phyloP scores from a whole-genome alignment of 352 stramenopile genomes.

The Globisporangium yorkense region DNA sequence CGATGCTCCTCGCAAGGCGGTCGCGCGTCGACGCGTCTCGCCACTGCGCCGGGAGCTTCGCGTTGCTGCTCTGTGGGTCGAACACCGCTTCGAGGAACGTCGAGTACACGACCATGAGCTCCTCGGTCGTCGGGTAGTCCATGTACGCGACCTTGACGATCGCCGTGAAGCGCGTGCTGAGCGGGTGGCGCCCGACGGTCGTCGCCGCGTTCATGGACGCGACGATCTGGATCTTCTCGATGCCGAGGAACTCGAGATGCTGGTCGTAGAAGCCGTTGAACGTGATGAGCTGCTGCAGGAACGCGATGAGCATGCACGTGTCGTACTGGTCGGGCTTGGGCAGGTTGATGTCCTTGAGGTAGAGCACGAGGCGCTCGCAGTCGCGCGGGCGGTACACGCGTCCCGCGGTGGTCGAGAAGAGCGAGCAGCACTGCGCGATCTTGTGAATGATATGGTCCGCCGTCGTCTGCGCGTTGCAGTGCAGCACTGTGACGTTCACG shows the following conservation, averaged over 20 bases:
- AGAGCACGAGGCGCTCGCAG: constrained; percentile 90
- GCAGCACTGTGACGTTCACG: constrained; percentile 78
- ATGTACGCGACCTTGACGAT: constrained; percentile 91
- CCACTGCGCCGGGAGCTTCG: constrained; percentile 40
- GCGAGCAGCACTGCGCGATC: constrained; percentile 89
- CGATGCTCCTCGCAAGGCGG: constrained; percentile 83
- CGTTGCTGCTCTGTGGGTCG: constrained; percentile 25
- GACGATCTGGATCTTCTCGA: constrained; percentile 94
- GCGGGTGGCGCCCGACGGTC: constrained; percentile 87
- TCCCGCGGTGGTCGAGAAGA: constrained; percentile 89
- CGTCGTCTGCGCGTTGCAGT: constrained; percentile 94
- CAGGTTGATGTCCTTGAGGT: constrained; percentile 96
- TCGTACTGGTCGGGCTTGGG: constrained; percentile 94
- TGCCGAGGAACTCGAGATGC: constrained; percentile 90
- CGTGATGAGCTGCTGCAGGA: constrained; percentile 94
- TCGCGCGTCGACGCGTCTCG: constrained; percentile 54
- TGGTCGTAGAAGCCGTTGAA: constrained; percentile 96
- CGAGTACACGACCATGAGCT: constrained; percentile 89
- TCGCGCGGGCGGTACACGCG: constrained; percentile 92
- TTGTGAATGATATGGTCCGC: constrained; percentile 94
- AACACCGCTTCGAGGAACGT: constrained; percentile 84
- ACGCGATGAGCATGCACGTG: constrained; percentile 95
- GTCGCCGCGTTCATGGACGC: constrained; percentile 93
- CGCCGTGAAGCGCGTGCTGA: constrained; percentile 92
- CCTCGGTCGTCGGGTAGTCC: constrained; percentile 89